Evolutionary conservation across 1,284 basidiomycete genomes (phyloP), one percentile per base, ranked within the genome.

Genomic region (Pisolithus thermaeus): DNA sequence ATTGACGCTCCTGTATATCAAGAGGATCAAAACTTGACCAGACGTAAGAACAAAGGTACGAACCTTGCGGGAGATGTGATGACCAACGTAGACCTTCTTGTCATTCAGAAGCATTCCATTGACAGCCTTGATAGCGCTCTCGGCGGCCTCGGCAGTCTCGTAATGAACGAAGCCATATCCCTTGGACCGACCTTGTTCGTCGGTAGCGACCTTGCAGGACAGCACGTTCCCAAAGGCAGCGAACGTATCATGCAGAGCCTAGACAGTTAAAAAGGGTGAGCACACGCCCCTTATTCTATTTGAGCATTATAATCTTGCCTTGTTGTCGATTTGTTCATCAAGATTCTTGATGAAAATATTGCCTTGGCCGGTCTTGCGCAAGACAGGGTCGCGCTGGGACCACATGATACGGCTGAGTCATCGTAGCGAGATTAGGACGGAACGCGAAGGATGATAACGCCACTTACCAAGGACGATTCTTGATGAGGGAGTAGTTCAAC

Each of bases 331-430:
- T 58, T 81, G 81, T 73, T 97, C 92, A 70, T 99, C 97, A 61
- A 99, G 78, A 77, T 99, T 99, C 80, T 99, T 99, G 79, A 99
- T 99, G 78, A 99, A 99, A 69, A 99, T 96, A 75, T 99, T 99
- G 73, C 97, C 97, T 77, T 97, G 94, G 59, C 95, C 95, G 59
- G 95, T 98, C 84, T 99, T 98, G 74, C 97, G 93, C 67, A 99
- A 84, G 63, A 93, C 92, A 57, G 97, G 97, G 78, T 99, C 97
- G 71, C 97, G 92, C 83, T 99, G 96, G 66, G 95, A 98, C 95
- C 97, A 98, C 97, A 99, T 99, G 80, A 99, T 99, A 67, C 97
- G 94, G 80, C 88, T 91, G 60, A 1, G 4, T 22, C 18, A 25
- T 8, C 7, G 25, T 22, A 12, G 3, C 7, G 40, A 32, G 7